These are phyloP conservation scores for Nakazawaea peltata DNA, from an alignment of 805 yeast genomes.

Conservation along the genomic window DNA sequence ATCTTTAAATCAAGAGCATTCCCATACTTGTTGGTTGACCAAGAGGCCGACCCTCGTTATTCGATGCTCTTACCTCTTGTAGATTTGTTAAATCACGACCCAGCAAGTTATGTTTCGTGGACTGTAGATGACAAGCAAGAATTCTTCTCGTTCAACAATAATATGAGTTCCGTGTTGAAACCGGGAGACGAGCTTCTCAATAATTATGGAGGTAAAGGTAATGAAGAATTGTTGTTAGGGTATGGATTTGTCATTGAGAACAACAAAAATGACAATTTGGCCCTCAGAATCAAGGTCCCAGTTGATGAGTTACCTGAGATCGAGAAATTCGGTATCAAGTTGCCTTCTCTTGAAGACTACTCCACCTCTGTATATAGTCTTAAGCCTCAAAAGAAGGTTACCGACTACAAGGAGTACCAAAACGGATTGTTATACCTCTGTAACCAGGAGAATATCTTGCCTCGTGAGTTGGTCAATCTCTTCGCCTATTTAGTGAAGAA, in stretches of 20 bases:
- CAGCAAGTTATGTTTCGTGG: constrained; percentile 62
- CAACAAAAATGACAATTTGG: constrained; percentile 51
- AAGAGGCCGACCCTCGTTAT: constrained; percentile 25
- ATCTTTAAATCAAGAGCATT: constrained; percentile 75
- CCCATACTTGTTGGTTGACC: constrained; percentile 55
- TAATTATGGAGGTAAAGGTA: constrained; percentile 84
- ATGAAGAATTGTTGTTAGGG: constrained; percentile 71
- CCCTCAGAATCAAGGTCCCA: constrained; percentile 52
- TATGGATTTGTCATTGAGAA: constrained; percentile 68
- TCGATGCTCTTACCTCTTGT: constrained; percentile 75
- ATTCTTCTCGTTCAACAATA: constrained; percentile 4
- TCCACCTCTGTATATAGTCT: constrained; percentile 17
- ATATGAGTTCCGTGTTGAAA: constrained; percentile 2
- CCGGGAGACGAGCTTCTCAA: constrained; percentile 53
- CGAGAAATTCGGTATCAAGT: constrained; percentile 14
- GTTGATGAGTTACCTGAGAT: constrained; percentile 4
- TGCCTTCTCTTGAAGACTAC: constrained; percentile 21
- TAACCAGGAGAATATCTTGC: constrained; percentile 24
- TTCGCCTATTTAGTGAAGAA: constrained; percentile 47
- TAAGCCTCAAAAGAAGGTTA: constrained; percentile 1
- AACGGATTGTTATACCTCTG: constrained; percentile 17
- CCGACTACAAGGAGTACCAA: constrained; percentile 7
- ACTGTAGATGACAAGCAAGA: constrained; percentile 15
- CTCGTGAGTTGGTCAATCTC: constrained; percentile 38
- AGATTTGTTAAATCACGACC: constrained; percentile 72